Percentiles rank a stretch among this genome's conserved stretches.
phyloP scores from a whole-genome alignment of 2,329 filamentous ascomycete species.

The Epichloe bromicola region DNA sequence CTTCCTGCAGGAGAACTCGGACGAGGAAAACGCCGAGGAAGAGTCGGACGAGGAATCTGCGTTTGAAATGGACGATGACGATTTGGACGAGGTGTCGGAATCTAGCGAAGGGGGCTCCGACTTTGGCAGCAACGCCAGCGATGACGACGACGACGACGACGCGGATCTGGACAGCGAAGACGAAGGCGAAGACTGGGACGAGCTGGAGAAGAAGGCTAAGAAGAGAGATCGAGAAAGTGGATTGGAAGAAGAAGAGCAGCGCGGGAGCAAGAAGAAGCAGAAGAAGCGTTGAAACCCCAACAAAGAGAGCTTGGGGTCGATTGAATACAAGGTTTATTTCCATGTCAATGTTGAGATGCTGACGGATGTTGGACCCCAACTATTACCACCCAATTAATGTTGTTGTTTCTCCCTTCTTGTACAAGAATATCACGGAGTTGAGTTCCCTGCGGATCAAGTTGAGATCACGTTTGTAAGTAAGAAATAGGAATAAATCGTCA shows the following conservation, averaged over 20 bases:
- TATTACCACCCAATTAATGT: no score
- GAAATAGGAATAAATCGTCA: background rate
- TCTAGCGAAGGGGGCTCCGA: constrained; percentile 75
- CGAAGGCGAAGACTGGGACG: constrained; percentile 85
- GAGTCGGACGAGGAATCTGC: constrained; percentile 83
- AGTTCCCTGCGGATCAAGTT: background rate
- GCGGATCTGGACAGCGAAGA: constrained; percentile 56
- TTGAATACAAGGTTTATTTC: no score
- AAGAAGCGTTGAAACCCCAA: constrained; percentile 19
- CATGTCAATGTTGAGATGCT: no score
- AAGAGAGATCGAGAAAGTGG: constrained; percentile 60
- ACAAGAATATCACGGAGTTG: background rate
- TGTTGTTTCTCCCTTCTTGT: background rate
- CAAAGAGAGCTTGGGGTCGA: no score
- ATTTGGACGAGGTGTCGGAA: constrained; percentile 70
- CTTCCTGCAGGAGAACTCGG: constrained; percentile 78
- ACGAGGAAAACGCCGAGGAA: constrained; percentile 64
- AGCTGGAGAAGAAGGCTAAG: constrained; percentile 80
- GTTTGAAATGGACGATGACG: constrained; percentile 81
- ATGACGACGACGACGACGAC: constrained; percentile 58
- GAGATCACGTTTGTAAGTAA: background rate
- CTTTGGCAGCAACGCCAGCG: constrained; percentile 79
- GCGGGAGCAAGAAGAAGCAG: constrained; percentile 51
- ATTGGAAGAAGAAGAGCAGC: constrained; percentile 41
- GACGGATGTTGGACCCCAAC: no score